Evolutionary conservation across 108 stramenopile species (phyloP), one percentile per base, ranked within the genome.

Genomic region (Skeletonema grethae): DNA sequence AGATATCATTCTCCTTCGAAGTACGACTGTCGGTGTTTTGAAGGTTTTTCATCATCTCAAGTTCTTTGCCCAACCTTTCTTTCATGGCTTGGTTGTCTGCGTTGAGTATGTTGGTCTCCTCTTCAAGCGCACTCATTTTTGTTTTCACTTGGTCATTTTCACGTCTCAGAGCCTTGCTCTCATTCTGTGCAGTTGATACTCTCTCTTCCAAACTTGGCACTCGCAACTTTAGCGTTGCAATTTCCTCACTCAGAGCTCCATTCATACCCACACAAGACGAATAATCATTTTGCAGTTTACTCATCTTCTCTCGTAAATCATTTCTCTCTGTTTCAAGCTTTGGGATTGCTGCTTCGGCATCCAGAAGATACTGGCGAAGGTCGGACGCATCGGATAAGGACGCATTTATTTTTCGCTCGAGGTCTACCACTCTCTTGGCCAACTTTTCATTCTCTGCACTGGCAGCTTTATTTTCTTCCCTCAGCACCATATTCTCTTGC

Each of bases 401-500:
- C n/a, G 55, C 63, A 16, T 39, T 65, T 35, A 73, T n/a, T n/a
- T 55, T 34, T 18, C 58, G 65, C 38, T 75, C 73, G 32, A 75
- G 65, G 11, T 75, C 73, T 6, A 75, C 73, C 18, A 64, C 65
- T 6, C 65, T 65, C 63, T 67, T 61, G 3, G 73, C 73, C 65
- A 66, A 61, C 13, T 53, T 39, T 38, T 75, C 73, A 55, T 75
- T 75, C 55, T 75, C 73, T 48, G 41, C 65, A 29, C 64, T 61
- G 4, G 61, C 30, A 61, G 65, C 53, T 8, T 45, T 38, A 61
- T 67, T 75, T 61, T 75, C 73, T 61, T 67, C 65, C 45, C 55
- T 24, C 46, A 75, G 30, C 10, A 59, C 48, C 31, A 61, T 22
- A 24, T 75, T 75, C 31, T 75, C 73, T 31, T 75, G 73, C 3